Base-by-base conservation (phyloP, 768 basidiomycete species). In the Crucibulum laeve region DNA sequence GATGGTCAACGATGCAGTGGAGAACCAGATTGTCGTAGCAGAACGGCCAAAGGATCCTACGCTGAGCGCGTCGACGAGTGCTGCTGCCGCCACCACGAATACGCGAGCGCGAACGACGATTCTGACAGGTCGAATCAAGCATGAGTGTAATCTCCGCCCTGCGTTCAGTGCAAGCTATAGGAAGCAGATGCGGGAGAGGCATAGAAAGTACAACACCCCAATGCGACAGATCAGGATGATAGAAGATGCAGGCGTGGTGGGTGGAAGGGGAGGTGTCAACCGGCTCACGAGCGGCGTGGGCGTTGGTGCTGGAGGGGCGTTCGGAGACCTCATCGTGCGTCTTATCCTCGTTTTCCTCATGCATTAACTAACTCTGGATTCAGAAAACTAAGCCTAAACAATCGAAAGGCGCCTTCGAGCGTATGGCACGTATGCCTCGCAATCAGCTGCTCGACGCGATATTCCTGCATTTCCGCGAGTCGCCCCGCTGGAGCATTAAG, bases 341-440 rank as follows among this genome's bases (percentile, higher is more conserved):
- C 8, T 47, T 46, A 36, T 25, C 25, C 39, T 38, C 45, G 41
- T 38, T 30, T 36, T 43, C 48, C 35, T 3, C 35, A 22, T 47
- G 5, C 8, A 30, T 24, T 17, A 48, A 47, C 59, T 13, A 46
- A 38, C 38, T 30, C 5, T 33, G 18, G 32, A 49, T 46, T 10
- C 50, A 84, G 84, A 79, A 77, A 74, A 70, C 79, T 13, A 88
- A 84, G 63, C 76, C 67, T 28, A 88, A 85, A 59, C 73, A 69
- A 1, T 61, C 71, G 14, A 87, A 88, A 52, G 84, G 84, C 22
- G 68, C 77, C 11, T 87, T 87, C 66, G 90, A 93, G 63, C 86
- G 88, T 52, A 87, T 89, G 79, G 84, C 87, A n/a, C 88, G 93
- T 59, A 83, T 96, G 65, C 90, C 91, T 4, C 76, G 85, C 43